Evolutionary conservation across 1,284 basidiomycete species (phyloP), one percentile per base, ranked within the genome.

Genomic region (Sanghuangporus baumii): DNA sequence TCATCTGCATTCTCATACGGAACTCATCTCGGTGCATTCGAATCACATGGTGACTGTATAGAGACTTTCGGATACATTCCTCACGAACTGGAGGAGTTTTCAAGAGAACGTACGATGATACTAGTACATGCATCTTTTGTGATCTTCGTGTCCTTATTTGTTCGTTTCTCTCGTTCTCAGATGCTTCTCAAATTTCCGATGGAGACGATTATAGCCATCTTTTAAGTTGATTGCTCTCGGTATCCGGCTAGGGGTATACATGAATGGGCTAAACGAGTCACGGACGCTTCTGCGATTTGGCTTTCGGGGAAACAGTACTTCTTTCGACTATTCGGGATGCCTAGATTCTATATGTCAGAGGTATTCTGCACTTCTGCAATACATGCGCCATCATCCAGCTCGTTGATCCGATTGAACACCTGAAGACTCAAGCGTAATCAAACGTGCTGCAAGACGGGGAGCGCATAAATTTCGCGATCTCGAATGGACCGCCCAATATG

Each of bases 181-280:
- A 16, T 8, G 52, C 52, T 54, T 54, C 52, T 54, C 52, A 54
- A 54, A 54, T 54, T 36, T 54, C 52, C 52, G 52, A 34, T 16
- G 26, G 16, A 31, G 31, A 54, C 34, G 16, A 54, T 36, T 36
- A 18, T 36, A 31, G 14, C 52, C 26, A n/a, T 54, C 16, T 18
- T 20, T n/a, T 20, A 18, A 14, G 16, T 46, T 7, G 20, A 11
- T 2, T 46, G 4, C 20, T 46, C 8, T 46, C 16, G 43, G 43
- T 20, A 46, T 31, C 26, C 26, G 3, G 43, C 16, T 7, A n/a
- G 2, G 43, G 16, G 2, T 46, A 18, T 26, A 23, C 14, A 5
- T 51, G 48, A 23, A 51, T 23, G n/a, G 5, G 20, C 5, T 3
- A 51, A 9, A 18, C 8, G 18, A 14, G 8, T 51, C 14, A 23